Evolutionary conservation across 2,329 filamentous ascomycete species (phyloP), one percentile per base, ranked within the genome.

Genomic region (Paecilomyces sp.): DNA sequence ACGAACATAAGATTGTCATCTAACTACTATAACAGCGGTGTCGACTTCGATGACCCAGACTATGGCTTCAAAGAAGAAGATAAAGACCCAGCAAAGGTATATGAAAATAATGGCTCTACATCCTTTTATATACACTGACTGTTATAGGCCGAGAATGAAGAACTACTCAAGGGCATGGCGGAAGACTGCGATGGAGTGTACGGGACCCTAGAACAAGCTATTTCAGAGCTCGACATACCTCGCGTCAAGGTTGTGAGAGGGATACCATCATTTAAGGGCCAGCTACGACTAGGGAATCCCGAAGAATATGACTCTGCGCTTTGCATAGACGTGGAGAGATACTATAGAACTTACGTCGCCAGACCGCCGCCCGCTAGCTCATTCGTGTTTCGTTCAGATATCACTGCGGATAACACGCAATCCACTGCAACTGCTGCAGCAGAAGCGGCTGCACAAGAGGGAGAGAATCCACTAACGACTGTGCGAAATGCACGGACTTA

Each of bases 41-140:
- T 96, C 18, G 94, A 99, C 72, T 97, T 99, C 74, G 92, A 99
- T 70, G 92, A 97, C 71, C 72, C 85, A 1, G 92, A 96, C 1
- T 96, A 88, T 70, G 92, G 92, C 51, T 90, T 91, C 71, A 96
- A 96, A 73, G 93, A 97, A 76, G 92, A 97, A 72, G 85, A 89
- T 64, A 99, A 99, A 71, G 78, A 87, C 18, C 65, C 72, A 0
- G 71, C 74, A 57, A 97, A 97, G 81, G 87, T 88, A 68, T 50
- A 57, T 13, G 24, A 11, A 34, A 15, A 25, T 6, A 56, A 5
- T 13, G 30, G 47, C 12, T 4, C 9, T 41, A 3, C 13, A 15
- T 9, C 47, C 18, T 34, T 36, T 34, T 18, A 33, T 34, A 4
- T 13, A 30, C 25, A 28, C 33, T 58, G 54, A 70, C 70, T 33